Evolutionary conservation across 192 early-diverging fungal species (phyloP).

Genomic region (Allomyces arbusculus): DNA sequence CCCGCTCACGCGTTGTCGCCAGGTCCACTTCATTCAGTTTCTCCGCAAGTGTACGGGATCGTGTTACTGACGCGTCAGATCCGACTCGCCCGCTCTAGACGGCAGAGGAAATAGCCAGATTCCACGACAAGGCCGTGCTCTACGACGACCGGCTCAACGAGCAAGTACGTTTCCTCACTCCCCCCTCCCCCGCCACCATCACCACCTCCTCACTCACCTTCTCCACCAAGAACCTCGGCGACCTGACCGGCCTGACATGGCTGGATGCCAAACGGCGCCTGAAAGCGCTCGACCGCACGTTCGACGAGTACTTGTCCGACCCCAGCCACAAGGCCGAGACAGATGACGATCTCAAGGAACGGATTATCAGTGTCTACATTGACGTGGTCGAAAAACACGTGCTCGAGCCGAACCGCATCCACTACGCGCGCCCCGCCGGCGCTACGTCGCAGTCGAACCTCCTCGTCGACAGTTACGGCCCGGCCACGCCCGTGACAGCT

Average conservation of each 20-base stretch:
- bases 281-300: neutral
- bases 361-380: neutral
- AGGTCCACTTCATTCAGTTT: neutral
- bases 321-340: neutral
- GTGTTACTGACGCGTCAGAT: no score
- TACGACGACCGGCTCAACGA: neutral
- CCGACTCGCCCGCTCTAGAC: neutral
- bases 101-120: neutral
- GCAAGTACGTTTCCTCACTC: neutral
- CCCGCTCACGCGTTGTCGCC: neutral
- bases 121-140: neutral
- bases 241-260: neutral
- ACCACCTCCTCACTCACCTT: no score
- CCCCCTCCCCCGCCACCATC: no score
- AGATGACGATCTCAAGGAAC: neutral
- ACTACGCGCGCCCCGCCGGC: neutral
- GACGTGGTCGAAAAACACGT: neutral
- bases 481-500: neutral
- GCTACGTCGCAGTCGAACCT: neutral
- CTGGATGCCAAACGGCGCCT: neutral
- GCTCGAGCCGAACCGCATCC: neutral
- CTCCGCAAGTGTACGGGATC: no score
- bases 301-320: neutral
- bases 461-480: neutral
- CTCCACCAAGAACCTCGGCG: neutral